These are phyloP conservation scores for Peronospora destructor DNA, from an alignment of 352 stramenopile species.

Conservation along the genomic window DNA sequence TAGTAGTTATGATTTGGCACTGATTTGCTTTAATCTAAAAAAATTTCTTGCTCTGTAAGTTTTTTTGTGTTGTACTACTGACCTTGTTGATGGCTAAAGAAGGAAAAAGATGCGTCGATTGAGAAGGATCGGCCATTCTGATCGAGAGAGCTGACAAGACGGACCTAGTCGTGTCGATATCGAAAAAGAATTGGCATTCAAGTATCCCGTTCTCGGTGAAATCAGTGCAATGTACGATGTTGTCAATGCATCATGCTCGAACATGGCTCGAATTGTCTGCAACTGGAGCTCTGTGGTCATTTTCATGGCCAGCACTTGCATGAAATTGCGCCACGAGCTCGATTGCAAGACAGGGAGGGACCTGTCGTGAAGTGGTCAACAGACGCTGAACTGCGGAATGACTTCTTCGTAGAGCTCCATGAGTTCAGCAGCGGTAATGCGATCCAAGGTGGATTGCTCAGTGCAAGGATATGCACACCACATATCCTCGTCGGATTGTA, in stretches of 20 bases:
- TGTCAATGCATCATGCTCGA: conserved; percentile 83
- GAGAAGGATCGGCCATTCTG: conserved; percentile 12
- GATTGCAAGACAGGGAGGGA: conserved; percentile 84
- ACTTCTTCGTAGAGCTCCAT: conserved; percentile 89
- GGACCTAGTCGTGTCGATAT: conserved; percentile 76
- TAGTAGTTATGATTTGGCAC: background rate
- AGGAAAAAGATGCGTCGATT: background rate
- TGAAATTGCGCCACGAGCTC: too few relatives aligned
- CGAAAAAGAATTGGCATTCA: conserved; percentile 92
- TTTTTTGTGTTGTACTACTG: background rate
- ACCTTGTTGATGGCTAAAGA: conserved; percentile 12
- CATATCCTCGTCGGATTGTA: conserved; percentile 51
- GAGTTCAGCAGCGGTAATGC: conserved; percentile 86
- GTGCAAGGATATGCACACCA: conserved; percentile 73
- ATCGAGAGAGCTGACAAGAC: too few relatives aligned
- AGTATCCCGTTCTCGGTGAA: conserved; percentile 84
- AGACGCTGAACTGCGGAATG: conserved; percentile 86
- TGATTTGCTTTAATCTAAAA: background rate
- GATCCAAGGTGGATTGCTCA: conserved; percentile 85
- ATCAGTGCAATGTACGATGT: conserved; percentile 92
- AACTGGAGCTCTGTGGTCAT: conserved; percentile 90
- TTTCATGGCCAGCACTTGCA: conserved; percentile 74
- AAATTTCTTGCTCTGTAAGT: conserved; percentile 1
- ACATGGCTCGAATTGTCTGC: conserved; percentile 78
- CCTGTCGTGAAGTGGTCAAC: conserved; percentile 87